Conservation (phyloP, 257 asterid genomes). For the Solanum chilense region DNA sequence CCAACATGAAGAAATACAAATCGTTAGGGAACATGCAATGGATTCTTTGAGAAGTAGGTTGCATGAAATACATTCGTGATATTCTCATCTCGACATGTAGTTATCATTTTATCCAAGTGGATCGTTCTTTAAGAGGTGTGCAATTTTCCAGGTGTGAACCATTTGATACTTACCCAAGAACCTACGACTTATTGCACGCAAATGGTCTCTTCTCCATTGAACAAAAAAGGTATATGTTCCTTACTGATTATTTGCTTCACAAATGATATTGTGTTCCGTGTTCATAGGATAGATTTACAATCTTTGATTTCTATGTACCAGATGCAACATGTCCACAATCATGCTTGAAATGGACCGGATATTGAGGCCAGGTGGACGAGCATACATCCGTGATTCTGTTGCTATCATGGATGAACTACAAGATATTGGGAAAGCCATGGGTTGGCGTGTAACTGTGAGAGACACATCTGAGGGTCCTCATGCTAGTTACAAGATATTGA, state of each 20-base stretch:
- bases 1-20: neutral
- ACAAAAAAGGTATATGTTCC: slow-evolving; percentile 25
- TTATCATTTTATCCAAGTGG: neutral
- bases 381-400: slow-evolving; percentile 56
- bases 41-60: neutral
- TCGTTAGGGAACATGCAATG: neutral
- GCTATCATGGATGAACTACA: slow-evolving; percentile 62
- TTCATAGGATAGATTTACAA: neutral
- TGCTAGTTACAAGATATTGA: slow-evolving; percentile 64
- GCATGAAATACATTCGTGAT: neutral
- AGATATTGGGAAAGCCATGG: slow-evolving; percentile 57
- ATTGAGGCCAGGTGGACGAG: slow-evolving; percentile 81
- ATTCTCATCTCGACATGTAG: neutral
- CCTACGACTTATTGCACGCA: slow-evolving; percentile 75
- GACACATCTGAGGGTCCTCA: slow-evolving; percentile 93
- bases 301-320: slow-evolving; percentile 7
- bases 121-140: neutral
- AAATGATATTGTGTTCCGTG: neutral
- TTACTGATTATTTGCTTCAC: neutral
- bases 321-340: slow-evolving; percentile 70
- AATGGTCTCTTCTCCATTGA: slow-evolving; percentile 61
- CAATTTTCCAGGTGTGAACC: slow-evolving; percentile 53
- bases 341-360: slow-evolving; percentile 96
- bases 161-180: slow-evolving; percentile 65
- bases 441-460: slow-evolving; percentile 64